These are phyloP conservation scores for Monosporascus sp. DNA, from an alignment of 2,329 filamentous ascomycete species.

Conservation along the genomic window DNA sequence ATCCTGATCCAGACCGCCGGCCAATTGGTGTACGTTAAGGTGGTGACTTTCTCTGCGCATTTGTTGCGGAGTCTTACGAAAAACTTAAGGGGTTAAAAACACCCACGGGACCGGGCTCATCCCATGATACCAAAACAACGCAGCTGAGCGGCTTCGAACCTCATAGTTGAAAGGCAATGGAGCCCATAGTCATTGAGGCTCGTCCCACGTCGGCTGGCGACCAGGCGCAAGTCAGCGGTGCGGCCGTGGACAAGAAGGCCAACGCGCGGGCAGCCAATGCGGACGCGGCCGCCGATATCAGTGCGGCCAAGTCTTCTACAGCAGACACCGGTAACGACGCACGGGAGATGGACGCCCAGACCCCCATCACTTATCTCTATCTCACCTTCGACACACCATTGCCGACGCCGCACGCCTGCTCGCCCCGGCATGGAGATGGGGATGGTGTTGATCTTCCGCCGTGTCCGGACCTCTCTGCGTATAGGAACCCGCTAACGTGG, in stretches of 20 bases:
- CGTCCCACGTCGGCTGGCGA: neutral
- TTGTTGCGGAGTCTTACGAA: too few species aligned
- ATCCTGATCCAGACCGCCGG: too few species aligned
- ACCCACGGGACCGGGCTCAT: too few species aligned
- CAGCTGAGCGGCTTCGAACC: too few species aligned
- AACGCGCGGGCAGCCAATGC: neutral
- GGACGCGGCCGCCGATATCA: too few species aligned
- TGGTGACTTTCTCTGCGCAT: too few species aligned
- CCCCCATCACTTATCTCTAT: slow-evolving; percentile 49
- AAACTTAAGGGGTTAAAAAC: too few species aligned
- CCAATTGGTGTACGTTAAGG: too few species aligned
- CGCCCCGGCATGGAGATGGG: slow-evolving; percentile 9
- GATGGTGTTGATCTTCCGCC: slow-evolving; percentile 40
- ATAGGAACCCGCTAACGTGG: slow-evolving; percentile 70
- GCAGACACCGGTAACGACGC: neutral
- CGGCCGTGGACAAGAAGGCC: neutral
- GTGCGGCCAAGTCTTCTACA: neutral
- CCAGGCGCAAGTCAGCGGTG: neutral
- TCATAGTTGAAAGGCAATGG: neutral
- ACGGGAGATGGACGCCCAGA: slow-evolving; percentile 4
- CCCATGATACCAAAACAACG: too few species aligned
- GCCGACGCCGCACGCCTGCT: slow-evolving; percentile 37
- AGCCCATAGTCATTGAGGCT: neutral
- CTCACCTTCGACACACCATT: slow-evolving; percentile 58
- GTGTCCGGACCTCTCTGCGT: slow-evolving; percentile 62